Conservation (phyloP, 805 yeast genomes). For the Metschnikowia similis region DNA sequence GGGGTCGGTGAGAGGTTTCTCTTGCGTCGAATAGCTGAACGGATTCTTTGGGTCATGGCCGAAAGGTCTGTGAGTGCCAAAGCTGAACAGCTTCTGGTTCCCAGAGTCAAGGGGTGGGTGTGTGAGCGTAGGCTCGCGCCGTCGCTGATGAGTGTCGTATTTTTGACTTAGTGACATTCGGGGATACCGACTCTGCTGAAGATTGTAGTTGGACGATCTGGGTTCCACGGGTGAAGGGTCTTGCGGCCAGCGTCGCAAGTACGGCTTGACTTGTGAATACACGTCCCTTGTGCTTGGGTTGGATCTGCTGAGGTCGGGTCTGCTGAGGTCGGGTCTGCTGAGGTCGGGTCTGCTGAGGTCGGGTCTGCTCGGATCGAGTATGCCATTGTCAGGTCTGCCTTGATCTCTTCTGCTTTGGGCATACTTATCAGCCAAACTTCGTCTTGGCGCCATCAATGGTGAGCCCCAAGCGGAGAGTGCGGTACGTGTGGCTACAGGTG, state of each 20-base stretch:
- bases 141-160: background rate
- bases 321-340: no score
- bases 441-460: constrained; percentile 10
- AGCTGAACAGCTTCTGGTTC: no score
- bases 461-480: background rate
- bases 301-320: no score
- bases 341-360: no score
- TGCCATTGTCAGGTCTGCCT: no score
- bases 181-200: background rate
- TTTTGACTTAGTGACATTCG: constrained; percentile 1
- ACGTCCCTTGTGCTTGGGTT: no score
- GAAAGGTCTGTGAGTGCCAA: no score
- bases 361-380: no score
- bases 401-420: constrained; percentile 7
- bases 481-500: background rate
- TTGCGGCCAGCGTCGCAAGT: background rate
- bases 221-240: background rate
- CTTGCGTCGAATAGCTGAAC: background rate
- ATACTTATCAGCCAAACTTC: constrained; percentile 15
- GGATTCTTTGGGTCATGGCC: background rate
- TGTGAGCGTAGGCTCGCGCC: background rate
- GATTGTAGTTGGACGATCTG: background rate
- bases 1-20: background rate
- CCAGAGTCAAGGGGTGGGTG: background rate
- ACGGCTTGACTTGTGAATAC: background rate